phyloP scores from a whole-genome alignment of 352 stramenopile genomes.

The Plasmopara viticola region DNA sequence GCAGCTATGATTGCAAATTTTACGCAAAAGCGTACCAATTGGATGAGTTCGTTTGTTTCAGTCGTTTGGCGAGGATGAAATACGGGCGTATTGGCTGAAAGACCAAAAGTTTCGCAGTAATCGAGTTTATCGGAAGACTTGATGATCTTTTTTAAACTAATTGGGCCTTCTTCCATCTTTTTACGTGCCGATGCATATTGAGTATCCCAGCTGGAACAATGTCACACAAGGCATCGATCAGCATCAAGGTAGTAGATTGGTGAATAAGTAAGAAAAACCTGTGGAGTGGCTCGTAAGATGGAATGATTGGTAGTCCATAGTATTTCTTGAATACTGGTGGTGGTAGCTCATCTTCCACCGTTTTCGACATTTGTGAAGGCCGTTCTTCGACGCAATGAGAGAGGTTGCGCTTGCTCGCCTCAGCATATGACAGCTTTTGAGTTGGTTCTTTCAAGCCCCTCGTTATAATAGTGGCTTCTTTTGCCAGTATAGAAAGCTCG shows the following conservation, averaged over 20 bases:
- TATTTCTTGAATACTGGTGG: conserved; percentile 25
- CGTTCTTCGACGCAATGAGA: not conserved
- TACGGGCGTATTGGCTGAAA: conserved; percentile 36
- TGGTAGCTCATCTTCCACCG: too few species aligned
- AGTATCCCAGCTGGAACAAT: conserved; percentile 5
- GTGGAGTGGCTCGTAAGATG: not conserved
- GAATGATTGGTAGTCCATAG: conserved; percentile 25
- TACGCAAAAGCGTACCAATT: conserved; percentile 18
- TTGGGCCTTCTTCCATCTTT: conserved; percentile 6
- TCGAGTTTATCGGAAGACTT: conserved; percentile 4
- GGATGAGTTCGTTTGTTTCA: conserved; percentile 26
- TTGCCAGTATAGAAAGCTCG: conserved; percentile 22
- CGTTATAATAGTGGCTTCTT: conserved; percentile 10
- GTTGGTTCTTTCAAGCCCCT: not conserved
- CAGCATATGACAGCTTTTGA: conserved; percentile 19
- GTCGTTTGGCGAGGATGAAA: conserved; percentile 31
- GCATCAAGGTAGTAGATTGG: not conserved
- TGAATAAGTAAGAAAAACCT: not conserved
- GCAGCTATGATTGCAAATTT: too few species aligned
- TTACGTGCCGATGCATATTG: conserved; percentile 3
- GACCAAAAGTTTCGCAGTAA: conserved; percentile 21
- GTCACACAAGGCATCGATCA: conserved; percentile 2
- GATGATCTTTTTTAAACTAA: conserved; percentile 1
- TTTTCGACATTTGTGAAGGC: not conserved
- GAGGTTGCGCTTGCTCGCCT: conserved; percentile 19